A percentile compares a stretch with the other conserved stretches of the same genome.
Evolutionary conservation across 768 basidiomycete genomes (phyloP).

Genomic region (Mycena galopus): DNA sequence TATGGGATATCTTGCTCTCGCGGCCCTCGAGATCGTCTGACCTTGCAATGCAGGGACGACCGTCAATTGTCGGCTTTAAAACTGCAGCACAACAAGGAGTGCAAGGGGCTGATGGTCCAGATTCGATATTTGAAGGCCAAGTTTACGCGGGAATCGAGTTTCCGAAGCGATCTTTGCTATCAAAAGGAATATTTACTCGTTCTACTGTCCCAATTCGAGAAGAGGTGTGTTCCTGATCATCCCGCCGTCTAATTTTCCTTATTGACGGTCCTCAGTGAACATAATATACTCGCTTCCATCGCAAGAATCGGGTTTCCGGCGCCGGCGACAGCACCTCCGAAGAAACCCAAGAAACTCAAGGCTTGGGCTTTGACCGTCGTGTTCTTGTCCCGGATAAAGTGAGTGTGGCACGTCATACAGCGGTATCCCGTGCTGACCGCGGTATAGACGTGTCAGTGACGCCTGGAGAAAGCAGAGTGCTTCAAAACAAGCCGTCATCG

Average conservation of each 20-base stretch:
- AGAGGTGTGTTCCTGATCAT: constrained; percentile 62
- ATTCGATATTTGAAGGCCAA: constrained; percentile 94
- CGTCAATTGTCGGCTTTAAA: constrained; percentile 67
- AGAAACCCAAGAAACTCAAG: constrained; percentile 66
- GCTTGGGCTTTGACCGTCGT: constrained; percentile 67
- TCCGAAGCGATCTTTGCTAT: constrained; percentile 82
- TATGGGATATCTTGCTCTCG: constrained; percentile 50
- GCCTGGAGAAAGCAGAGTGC: constrained; percentile 74
- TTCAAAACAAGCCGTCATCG: constrained; percentile 70
- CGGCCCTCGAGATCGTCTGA: constrained; percentile 11
- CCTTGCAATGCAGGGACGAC: constrained; percentile 58
- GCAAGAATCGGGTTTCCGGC: constrained; percentile 80
- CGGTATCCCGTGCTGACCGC: constrained; percentile 24
- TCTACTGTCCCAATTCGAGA: constrained; percentile 78
- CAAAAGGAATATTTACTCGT: constrained; percentile 92
- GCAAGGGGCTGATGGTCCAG: constrained; percentile 91
- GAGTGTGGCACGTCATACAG: constrained; percentile 42
- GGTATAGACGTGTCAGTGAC: constrained; percentile 67
- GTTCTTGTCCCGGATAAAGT: constrained; percentile 78
- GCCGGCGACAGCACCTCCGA: constrained; percentile 51
- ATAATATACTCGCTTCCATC: constrained; percentile 80
- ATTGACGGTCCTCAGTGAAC: constrained; percentile 62
- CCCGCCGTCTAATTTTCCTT: constrained; percentile 23
- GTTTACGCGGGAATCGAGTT: constrained; percentile 85
- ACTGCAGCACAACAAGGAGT: constrained; percentile 84